These are phyloP conservation scores for Adansonia gregorii DNA, from an alignment of 441 rosid genomes.

Conservation along the genomic window DNA sequence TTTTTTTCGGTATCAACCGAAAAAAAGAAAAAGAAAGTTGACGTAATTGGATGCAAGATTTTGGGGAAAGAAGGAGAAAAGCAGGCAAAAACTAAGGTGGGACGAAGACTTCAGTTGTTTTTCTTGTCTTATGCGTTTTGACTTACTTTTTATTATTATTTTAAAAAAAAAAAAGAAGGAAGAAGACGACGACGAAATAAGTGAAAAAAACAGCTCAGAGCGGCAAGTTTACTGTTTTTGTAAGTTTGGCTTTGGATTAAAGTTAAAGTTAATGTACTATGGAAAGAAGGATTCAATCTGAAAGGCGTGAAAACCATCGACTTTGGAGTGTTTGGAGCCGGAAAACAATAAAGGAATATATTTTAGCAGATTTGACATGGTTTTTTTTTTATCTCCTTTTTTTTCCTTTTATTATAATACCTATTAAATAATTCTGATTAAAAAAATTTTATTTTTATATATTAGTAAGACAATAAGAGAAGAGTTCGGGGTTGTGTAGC, in stretches of 20 bases:
- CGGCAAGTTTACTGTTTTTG: neutral
- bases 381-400: neutral
- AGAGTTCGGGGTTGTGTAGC: neutral
- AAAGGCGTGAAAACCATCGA: constrained; percentile 42
- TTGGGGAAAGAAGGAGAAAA: constrained; percentile 1
- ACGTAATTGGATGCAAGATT: neutral
- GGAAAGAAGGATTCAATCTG: neutral
- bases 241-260: neutral
- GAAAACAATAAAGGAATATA: neutral
- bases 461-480: neutral
- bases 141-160: constrained; percentile 27
- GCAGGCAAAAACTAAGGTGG: neutral
- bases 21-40: neutral
- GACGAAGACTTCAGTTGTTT: neutral
- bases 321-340: neutral
- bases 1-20: neutral
- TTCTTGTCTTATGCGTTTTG: constrained; percentile 36
- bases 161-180: constrained; percentile 14
- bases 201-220: constrained; percentile 38
- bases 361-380: neutral
- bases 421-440: too few relatives aligned
- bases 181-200: neutral
- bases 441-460: too few relatives aligned
- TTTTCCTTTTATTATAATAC: neutral
- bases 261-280: neutral